A percentile compares a stretch with the other conserved stretches of the same genome.
These are phyloP conservation scores for Carex pumila DNA, from an alignment of 176 grass and related monocot genomes.

Conservation along the genomic window DNA sequence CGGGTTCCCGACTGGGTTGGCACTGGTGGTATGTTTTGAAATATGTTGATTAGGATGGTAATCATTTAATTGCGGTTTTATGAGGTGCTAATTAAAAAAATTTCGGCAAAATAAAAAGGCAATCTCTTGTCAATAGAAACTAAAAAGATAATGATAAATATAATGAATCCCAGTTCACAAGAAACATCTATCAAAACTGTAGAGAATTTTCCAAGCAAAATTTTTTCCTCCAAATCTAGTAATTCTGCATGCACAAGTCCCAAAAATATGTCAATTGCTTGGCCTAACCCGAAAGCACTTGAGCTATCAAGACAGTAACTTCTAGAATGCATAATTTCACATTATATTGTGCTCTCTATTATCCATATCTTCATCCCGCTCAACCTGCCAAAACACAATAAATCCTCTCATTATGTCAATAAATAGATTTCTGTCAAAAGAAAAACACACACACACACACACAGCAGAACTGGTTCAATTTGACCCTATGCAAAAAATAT, in stretches of 20 bases:
- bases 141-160: background rate
- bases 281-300: background rate
- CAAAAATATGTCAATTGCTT: background rate
- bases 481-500: too few relatives aligned
- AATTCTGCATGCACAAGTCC: background rate
- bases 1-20: too few relatives aligned
- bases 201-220: background rate
- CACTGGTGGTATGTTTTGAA: too few relatives aligned
- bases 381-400: slow-evolving; percentile 28
- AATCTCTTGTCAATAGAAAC: background rate
- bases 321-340: slow-evolving; percentile 11
- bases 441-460: too few relatives aligned
- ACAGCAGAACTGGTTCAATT: background rate
- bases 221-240: background rate
- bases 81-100: too few relatives aligned
- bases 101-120: background rate
- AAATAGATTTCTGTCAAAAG: background rate
- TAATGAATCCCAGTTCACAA: background rate
- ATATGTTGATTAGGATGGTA: too few relatives aligned
- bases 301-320: background rate
- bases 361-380: slow-evolving; percentile 26
- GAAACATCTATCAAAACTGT: background rate
- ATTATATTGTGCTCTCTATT: slow-evolving; percentile 6
- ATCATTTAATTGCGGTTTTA: too few relatives aligned
- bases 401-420: background rate